phyloP scores from a whole-genome alignment of 805 yeast species.

The Starmerella apis region DNA sequence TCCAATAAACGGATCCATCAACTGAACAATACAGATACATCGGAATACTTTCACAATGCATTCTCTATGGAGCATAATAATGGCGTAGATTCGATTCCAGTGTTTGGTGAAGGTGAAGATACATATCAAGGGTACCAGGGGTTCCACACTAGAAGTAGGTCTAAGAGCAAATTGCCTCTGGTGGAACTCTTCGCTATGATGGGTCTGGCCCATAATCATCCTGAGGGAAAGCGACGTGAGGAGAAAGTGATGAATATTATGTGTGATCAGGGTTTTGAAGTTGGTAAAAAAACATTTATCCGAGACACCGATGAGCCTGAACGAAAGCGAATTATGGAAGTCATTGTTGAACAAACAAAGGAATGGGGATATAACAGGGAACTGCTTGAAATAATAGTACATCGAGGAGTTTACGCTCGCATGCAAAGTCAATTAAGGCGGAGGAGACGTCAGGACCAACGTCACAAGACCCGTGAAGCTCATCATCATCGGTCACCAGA shows the following conservation, averaged over 20 bases:
- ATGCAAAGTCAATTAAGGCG: slow-evolving; percentile 25
- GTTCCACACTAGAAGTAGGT: slow-evolving; percentile 4
- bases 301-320: slow-evolving; percentile 55
- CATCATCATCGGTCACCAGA: neutral
- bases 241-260: slow-evolving; percentile 33
- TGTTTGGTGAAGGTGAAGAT: neutral
- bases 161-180: slow-evolving; percentile 33
- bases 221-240: slow-evolving; percentile 33
- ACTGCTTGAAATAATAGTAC: slow-evolving; percentile 58
- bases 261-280: slow-evolving; percentile 50
- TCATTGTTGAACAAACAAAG: slow-evolving; percentile 40
- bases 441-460: slow-evolving; percentile 11
- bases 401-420: slow-evolving; percentile 61
- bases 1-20: neutral
- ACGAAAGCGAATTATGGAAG: slow-evolving; percentile 41
- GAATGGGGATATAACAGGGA: slow-evolving; percentile 46
- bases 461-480: neutral
- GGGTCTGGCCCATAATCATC: slow-evolving; percentile 34
- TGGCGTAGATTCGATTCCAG: neutral
- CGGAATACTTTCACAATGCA: neutral
- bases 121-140: neutral
- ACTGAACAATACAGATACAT: neutral
- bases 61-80: neutral
- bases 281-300: slow-evolving; percentile 77
- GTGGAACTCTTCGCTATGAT: slow-evolving; percentile 32